Percentiles rank a stretch among this genome's conserved stretches.
These are phyloP conservation scores for Camellia granthamiana DNA, from an alignment of 148 eudicot genomes.

Conservation along the genomic window DNA sequence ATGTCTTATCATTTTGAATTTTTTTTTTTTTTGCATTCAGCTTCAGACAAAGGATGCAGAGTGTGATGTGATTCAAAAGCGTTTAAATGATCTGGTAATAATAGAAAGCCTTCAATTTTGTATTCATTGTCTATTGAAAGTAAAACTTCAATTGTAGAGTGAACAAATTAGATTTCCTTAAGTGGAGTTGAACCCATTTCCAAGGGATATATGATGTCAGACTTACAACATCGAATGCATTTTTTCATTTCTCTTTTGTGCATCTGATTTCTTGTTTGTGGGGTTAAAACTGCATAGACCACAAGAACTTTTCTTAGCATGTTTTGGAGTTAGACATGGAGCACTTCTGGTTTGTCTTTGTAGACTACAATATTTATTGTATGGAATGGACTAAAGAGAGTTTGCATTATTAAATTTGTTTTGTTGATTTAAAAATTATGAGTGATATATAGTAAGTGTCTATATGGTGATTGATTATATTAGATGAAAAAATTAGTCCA, in stretches of 20 bases:
- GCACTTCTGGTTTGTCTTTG: not conserved
- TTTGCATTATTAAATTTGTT: not conserved
- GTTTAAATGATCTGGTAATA: constrained; percentile 87
- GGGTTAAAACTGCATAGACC: constrained; percentile 2
- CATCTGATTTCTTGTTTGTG: not conserved
- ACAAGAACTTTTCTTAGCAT: not conserved
- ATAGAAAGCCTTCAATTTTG: constrained; percentile 4
- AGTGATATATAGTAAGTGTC: not conserved
- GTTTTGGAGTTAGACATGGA: not conserved
- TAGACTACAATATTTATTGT: not conserved
- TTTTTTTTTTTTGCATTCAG: constrained; percentile 32
- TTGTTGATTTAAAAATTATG: not conserved
- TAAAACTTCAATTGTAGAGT: not conserved
- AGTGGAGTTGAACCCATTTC: constrained; percentile 9
- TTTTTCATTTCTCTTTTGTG: not conserved
- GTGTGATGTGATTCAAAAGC: constrained; percentile 51
- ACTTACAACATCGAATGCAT: not conserved
- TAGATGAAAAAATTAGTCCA: not conserved
- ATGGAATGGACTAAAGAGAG: not conserved
- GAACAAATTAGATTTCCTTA: not conserved
- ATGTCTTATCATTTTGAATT: constrained; percentile 2
- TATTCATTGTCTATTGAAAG: not conserved
- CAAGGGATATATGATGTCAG: not conserved
- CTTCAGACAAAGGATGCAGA: constrained; percentile 62
- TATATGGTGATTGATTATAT: not conserved